Base-by-base conservation (phyloP, 176 grass and related monocot genomes). In the Bolboschoenus planiculmis region DNA sequence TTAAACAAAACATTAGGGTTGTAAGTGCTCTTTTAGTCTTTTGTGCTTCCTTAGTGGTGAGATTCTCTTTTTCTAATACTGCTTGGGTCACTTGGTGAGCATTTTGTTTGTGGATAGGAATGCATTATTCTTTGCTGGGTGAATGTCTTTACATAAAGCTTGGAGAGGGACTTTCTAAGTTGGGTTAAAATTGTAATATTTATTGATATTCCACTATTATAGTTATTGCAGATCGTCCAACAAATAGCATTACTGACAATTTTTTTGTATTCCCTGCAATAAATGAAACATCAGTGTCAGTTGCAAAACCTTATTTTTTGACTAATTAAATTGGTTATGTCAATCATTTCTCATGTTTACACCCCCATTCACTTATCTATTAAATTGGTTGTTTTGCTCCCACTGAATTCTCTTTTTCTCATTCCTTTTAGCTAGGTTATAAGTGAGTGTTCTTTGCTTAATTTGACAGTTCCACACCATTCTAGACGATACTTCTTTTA, bases 61-160 rank as follows among this genome's bases (percentile, higher is more conserved):
- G 71, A 65, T 79, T 79, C 43, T 50, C 10, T 67, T 73, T 59
- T 24, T 57, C 47, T 42, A 47, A 35, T 77, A 44, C 15, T 78
- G 23, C 51, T 11, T 54, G 26, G 26, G 78, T 83, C 43, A 44
- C 21, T 39, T 74, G 39, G n/a, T 63, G 43, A 66, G 46, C 59
- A 85, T 78, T 88, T 59, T 79, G 43, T 84, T 40, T 39, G 56
- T 40, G 42, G 35, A 62, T 29, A n/a, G n/a, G n/a, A n/a, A n/a
- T 62, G 59, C 59, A 62, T 31, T 62, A 62, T 62, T 27, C 23
- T 62, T 58, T 37, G 15, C 62, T 40, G 34, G 35, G 15, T 70
- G 7, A 68, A 70, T 70, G 18, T 15, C 18, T 42, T 70, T 21
- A 70, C 20, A 70, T 70, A 70, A 70, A 70, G 65, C 65, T 70